phyloP scores from a whole-genome alignment of 2,329 filamentous ascomycete genomes.

The Penicillium sumatraense region DNA sequence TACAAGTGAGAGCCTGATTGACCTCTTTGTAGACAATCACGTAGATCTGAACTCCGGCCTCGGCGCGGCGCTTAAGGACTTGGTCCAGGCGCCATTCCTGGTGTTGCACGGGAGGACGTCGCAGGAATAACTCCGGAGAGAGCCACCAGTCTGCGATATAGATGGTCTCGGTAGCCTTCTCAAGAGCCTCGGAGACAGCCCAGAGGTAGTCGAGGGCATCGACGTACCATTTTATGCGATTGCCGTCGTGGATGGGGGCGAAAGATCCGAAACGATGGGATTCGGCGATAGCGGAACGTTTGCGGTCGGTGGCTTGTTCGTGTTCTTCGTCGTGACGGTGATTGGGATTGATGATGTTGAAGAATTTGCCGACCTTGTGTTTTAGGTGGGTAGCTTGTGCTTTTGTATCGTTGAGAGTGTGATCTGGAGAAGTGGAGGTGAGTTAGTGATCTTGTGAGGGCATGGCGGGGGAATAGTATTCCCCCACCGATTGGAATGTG shows the following conservation, averaged over 20 bases:
- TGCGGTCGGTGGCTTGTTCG: slow-evolving; percentile 80
- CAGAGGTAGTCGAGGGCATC: slow-evolving; percentile 96
- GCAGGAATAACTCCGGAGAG: slow-evolving; percentile 82
- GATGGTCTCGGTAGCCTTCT: slow-evolving; percentile 87
- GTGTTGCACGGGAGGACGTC: slow-evolving; percentile 79
- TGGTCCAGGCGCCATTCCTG: slow-evolving; percentile 88
- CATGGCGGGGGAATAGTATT: background rate
- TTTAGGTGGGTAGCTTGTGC: slow-evolving; percentile 63
- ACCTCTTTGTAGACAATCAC: slow-evolving; percentile 92
- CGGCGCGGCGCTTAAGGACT: slow-evolving; percentile 82
- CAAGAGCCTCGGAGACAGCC: slow-evolving; percentile 88
- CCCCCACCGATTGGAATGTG: background rate
- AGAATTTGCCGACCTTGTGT: slow-evolving; percentile 67
- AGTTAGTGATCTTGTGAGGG: background rate
- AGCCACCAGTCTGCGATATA: slow-evolving; percentile 99
- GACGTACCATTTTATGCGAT: slow-evolving; percentile 95
- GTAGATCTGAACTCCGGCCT: slow-evolving; percentile 92
- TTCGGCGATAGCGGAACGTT: slow-evolving; percentile 72
- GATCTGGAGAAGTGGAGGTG: slow-evolving; percentile 27
- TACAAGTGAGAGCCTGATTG: slow-evolving; percentile 81
- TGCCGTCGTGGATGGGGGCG: slow-evolving; percentile 83
- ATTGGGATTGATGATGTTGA: slow-evolving; percentile 76
- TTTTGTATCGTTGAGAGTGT: slow-evolving; percentile 47
- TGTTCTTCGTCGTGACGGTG: slow-evolving; percentile 95
- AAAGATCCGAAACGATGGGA: slow-evolving; percentile 86